Conservation (phyloP, 208 protist species). For the Wallacemonas collosoma region DNA sequence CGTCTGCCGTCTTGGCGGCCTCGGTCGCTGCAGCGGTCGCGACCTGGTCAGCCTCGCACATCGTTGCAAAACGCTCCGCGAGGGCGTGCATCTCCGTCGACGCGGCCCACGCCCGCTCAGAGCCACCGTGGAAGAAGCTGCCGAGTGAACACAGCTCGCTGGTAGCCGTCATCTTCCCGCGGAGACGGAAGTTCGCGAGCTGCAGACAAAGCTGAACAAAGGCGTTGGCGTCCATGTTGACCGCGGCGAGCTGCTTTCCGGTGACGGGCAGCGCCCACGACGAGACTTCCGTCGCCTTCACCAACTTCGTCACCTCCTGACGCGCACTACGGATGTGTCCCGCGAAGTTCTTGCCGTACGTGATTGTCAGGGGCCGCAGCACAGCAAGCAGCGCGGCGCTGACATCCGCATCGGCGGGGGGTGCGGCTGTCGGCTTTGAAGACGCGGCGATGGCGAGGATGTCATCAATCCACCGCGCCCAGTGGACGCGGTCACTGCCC, state of each 20-base stretch:
- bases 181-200: conserved; percentile 75
- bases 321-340: conserved; percentile 79
- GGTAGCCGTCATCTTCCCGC: conserved; percentile 68
- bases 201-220: conserved; percentile 92
- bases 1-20: conserved; percentile 17
- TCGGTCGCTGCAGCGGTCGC: conserved; percentile 16
- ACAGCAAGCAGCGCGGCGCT: conserved; percentile 27
- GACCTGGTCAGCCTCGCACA: conserved; percentile 18
- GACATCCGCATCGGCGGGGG: conserved; percentile 24
- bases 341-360: conserved; percentile 83
- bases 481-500: conserved; percentile 77
- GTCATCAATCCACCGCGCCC: conserved; percentile 81
- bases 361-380: conserved; percentile 65
- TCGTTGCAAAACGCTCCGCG: conserved; percentile 42
- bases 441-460: conserved; percentile 43
- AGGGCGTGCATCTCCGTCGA: conserved; percentile 66
- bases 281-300: conserved; percentile 63
- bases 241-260: conserved; percentile 34
- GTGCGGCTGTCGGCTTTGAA: background rate
- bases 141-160: conserved; percentile 67
- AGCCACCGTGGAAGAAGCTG: conserved; percentile 83
- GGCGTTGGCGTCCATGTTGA: conserved; percentile 61
- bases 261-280: conserved; percentile 62
- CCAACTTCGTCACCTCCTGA: conserved; percentile 62
- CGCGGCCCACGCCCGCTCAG: conserved; percentile 76